phyloP scores from a whole-genome alignment of 169 alveolate species.

The Theileria annulata region DNA sequence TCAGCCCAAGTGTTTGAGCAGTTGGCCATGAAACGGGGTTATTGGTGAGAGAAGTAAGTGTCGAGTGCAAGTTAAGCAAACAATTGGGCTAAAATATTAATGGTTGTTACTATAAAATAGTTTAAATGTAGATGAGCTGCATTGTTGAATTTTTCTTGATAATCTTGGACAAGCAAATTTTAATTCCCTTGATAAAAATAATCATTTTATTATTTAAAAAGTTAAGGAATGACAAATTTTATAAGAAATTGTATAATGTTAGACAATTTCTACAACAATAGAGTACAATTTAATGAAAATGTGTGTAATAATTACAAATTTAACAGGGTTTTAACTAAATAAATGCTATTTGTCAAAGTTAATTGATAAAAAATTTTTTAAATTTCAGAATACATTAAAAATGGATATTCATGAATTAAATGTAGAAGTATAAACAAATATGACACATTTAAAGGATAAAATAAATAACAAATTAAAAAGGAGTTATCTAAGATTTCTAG shows the following conservation, averaged over 20 bases:
- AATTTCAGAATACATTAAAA: slow-evolving; percentile 14
- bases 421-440: background rate
- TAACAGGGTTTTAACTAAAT: background rate
- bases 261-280: background rate
- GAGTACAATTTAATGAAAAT: background rate
- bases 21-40: background rate
- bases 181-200: background rate
- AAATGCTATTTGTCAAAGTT: slow-evolving; percentile 2
- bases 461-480: background rate
- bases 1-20: background rate
- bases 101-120: background rate
- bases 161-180: background rate
- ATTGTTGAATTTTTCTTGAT: background rate
- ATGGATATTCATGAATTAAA: slow-evolving; percentile 13
- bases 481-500: slow-evolving; percentile 19
- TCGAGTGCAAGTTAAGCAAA: slow-evolving; percentile 23
- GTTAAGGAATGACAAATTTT: background rate
- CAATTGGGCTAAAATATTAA: slow-evolving; percentile 7
- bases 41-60: background rate
- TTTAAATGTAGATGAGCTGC: slow-evolving; percentile 13
- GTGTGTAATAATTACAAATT: slow-evolving; percentile 3
- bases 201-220: background rate
- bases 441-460: background rate
- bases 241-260: background rate
- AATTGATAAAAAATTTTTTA: background rate